These are phyloP conservation scores for Magnaporthiopsis incrustans DNA, from an alignment of 2,329 filamentous ascomycete genomes.

Conservation along the genomic window DNA sequence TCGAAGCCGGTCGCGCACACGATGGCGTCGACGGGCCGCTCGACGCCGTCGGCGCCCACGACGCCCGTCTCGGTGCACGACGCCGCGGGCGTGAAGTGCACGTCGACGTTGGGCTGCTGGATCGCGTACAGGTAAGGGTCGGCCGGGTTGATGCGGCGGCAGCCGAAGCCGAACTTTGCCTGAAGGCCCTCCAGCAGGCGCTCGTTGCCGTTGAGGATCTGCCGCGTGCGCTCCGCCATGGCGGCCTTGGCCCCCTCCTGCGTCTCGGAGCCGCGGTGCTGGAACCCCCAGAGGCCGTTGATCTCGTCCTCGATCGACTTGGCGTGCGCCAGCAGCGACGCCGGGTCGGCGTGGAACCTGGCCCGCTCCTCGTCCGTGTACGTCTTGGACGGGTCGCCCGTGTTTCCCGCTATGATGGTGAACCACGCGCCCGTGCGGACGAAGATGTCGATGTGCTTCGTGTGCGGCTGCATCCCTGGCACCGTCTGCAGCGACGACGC, in stretches of 20 bases:
- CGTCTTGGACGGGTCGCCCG: conserved; percentile 11
- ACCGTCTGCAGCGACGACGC: conserved; percentile 23
- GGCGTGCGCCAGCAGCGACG: conserved; percentile 10
- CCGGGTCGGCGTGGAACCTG: conserved; percentile 12
- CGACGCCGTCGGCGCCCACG: conserved; percentile 19
- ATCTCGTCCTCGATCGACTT: conserved; percentile 12
- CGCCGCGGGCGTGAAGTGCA: conserved; percentile 29
- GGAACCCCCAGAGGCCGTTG: conserved; percentile 8
- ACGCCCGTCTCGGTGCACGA: conserved; percentile 25
- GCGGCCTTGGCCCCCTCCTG: too few relatives aligned
- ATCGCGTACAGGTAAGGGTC: conserved; percentile 34
- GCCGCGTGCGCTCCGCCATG: too few relatives aligned
- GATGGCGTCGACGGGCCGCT: conserved; percentile 20
- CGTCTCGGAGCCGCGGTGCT: too few relatives aligned
- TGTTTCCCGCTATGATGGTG: conserved; percentile 8
- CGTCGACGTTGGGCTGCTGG: conserved; percentile 33
- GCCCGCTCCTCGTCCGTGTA: conserved; percentile 12
- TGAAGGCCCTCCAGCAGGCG: too few relatives aligned
- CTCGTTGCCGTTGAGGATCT: too few relatives aligned
- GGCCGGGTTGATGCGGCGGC: conserved; percentile 26
- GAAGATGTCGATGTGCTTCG: conserved; percentile 11
- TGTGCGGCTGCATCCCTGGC: conserved; percentile 13
- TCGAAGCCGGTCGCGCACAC: conserved; percentile 32
- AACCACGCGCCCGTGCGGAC: conserved; percentile 15
- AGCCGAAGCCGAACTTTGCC: too few relatives aligned